phyloP scores from a whole-genome alignment of 2,329 filamentous ascomycete genomes.

The Gnomoniopsis sp. region DNA sequence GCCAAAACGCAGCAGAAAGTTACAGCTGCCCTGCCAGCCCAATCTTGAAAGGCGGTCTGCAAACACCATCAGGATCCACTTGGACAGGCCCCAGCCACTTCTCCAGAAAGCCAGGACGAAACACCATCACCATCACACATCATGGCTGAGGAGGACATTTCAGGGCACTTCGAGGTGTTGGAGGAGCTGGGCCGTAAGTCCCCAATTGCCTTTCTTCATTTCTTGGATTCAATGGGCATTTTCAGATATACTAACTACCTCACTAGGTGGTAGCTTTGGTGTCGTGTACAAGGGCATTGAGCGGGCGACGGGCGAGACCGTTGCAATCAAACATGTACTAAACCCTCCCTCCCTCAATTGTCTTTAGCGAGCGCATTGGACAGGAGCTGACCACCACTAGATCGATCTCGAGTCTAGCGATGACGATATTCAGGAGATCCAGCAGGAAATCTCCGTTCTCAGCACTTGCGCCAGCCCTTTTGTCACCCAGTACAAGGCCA shows the following conservation, averaged over 20 bases:
- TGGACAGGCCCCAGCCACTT: background rate
- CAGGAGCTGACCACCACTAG: conserved; percentile 41
- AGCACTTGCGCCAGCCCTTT: conserved; percentile 92
- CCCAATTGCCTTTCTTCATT: background rate
- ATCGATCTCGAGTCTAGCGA: conserved; percentile 98
- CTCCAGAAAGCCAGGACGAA: background rate
- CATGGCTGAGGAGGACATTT: conserved; percentile 65
- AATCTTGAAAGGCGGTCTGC: conserved; percentile 1
- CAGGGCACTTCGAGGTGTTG: conserved; percentile 87
- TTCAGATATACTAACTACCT: conserved; percentile 5
- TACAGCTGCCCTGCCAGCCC: background rate
- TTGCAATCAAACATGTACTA: conserved; percentile 93
- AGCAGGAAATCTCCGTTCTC: conserved; percentile 92
- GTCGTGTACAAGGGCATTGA: conserved; percentile 97
- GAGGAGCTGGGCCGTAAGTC: conserved; percentile 91
- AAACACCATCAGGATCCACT: background rate
- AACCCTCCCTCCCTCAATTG: background rate
- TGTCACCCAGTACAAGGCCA: conserved; percentile 94
- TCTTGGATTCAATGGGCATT: background rate
- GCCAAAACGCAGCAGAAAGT: conserved; percentile 2
- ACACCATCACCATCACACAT: conserved; percentile 23
- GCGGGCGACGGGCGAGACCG: conserved; percentile 82
- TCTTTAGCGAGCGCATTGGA: background rate
- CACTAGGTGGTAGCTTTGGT: conserved; percentile 85
- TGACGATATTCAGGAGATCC: conserved; percentile 97